A percentile compares a stretch with the other conserved stretches of the same genome.
Conservation (phyloP, 2,329 filamentous ascomycete species). For the Fusarium sterilihyphosum region DNA sequence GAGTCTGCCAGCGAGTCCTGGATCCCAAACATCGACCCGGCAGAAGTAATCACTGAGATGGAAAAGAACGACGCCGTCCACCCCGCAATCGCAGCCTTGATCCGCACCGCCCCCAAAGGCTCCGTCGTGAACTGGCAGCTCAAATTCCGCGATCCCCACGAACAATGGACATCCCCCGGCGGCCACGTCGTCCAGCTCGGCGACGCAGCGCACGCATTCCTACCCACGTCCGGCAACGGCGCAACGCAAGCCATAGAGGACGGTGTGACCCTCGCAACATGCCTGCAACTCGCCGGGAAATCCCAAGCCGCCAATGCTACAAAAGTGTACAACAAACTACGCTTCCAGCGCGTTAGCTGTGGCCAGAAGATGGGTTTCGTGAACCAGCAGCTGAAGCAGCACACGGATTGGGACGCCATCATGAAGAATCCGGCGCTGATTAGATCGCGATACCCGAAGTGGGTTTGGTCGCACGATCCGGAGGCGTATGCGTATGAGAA, state of each 20-base stretch:
- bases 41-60: constrained; percentile 22
- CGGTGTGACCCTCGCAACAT: constrained; percentile 24
- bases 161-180: constrained; percentile 29
- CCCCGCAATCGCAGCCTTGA: constrained; percentile 19
- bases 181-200: constrained; percentile 27
- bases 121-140: constrained; percentile 32
- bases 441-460: constrained; percentile 21
- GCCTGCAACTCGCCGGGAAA: constrained; percentile 5
- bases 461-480: constrained; percentile 30
- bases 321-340: constrained; percentile 17
- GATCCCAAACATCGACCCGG: constrained; percentile 22
- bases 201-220: constrained; percentile 25
- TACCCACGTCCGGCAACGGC: constrained; percentile 25
- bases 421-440: constrained; percentile 24
- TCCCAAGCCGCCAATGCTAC: constrained; percentile 22
- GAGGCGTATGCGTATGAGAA: constrained; percentile 32
- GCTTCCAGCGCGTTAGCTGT: constrained; percentile 12
- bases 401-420: constrained; percentile 29
- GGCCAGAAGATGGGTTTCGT: constrained; percentile 27
- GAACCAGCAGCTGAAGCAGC: constrained; percentile 30
- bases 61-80: constrained; percentile 29
- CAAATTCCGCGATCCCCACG: constrained; percentile 29
- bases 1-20: constrained; percentile 27
- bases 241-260: constrained; percentile 28
- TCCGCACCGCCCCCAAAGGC: constrained; percentile 25